Conservation (phyloP, 192 early-diverging fungal genomes). For the Linderina pennispora region DNA sequence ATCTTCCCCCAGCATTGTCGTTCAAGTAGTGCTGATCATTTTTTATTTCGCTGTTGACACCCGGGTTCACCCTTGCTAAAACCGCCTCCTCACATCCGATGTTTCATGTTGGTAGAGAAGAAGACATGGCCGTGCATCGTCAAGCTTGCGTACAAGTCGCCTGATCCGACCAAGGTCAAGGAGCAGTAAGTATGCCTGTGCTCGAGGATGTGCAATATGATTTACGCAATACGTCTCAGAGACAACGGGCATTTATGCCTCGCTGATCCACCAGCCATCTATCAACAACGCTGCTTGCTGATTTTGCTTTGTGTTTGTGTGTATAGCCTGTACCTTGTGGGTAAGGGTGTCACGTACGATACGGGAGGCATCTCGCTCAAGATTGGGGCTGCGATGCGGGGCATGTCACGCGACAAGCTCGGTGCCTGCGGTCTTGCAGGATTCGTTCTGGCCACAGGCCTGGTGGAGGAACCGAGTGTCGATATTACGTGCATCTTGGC, state of each 20-base stretch:
- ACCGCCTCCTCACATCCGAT: too few species aligned
- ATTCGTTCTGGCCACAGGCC: conserved; percentile 66
- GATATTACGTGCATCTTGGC: conserved; percentile 67
- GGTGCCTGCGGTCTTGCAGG: conserved; percentile 80
- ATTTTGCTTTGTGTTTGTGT: conserved; percentile 1
- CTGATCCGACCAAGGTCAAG: conserved; percentile 62
- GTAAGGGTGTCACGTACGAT: conserved; percentile 89
- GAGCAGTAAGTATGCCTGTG: conserved; percentile 57
- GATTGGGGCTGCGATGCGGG: conserved; percentile 72
- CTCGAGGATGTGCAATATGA: too few species aligned
- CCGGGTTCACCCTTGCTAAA: too few species aligned
- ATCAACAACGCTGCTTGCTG: neutral
- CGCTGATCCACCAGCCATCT: too few species aligned
- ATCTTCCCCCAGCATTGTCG: too few species aligned
- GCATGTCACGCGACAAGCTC: conserved; percentile 88
- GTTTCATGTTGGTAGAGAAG: conserved; percentile 25
- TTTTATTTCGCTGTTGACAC: too few species aligned
- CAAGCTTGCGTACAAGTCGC: conserved; percentile 55
- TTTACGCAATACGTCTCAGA: neutral
- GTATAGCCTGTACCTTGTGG: conserved; percentile 66
- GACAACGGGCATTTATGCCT: neutral
- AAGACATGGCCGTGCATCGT: conserved; percentile 45
- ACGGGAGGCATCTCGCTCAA: conserved; percentile 89
- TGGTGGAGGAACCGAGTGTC: conserved; percentile 57
- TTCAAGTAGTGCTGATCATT: too few species aligned